phyloP scores from a whole-genome alignment of 805 yeast genomes.

The Priceomyces medius region DNA sequence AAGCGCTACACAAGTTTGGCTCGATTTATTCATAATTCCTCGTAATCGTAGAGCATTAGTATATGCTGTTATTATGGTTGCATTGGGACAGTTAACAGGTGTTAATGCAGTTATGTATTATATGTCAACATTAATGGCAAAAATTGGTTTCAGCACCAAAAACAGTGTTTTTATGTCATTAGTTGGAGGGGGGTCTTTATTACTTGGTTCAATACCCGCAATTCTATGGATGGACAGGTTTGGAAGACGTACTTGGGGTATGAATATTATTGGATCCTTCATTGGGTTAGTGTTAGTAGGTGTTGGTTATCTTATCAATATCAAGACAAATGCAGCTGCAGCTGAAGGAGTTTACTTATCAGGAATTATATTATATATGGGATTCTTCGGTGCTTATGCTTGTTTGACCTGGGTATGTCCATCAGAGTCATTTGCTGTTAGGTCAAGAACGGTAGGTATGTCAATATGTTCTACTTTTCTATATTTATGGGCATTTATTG shows the following conservation, averaged over 20 bases:
- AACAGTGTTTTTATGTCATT: constrained; percentile 63
- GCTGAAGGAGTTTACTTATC: constrained; percentile 61
- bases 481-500: constrained; percentile 62
- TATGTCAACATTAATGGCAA: constrained; percentile 55
- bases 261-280: constrained; percentile 56
- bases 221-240: constrained; percentile 55
- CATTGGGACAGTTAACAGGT: constrained; percentile 66
- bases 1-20: constrained; percentile 38
- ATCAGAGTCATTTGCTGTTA: constrained; percentile 59
- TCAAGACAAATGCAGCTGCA: constrained; percentile 38
- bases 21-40: constrained; percentile 53
- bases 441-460: constrained; percentile 65
- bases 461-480: constrained; percentile 55
- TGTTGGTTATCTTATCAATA: constrained; percentile 48
- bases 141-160: constrained; percentile 53
- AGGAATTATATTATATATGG: constrained; percentile 63
- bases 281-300: constrained; percentile 62
- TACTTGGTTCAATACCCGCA: constrained; percentile 67
- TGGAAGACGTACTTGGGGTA: constrained; percentile 62
- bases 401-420: constrained; percentile 70
- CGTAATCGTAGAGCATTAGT: constrained; percentile 62
- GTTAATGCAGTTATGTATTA: constrained; percentile 66
- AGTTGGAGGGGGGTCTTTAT: constrained; percentile 64
- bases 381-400: constrained; percentile 65
- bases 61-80: constrained; percentile 56